These are phyloP conservation scores for Pestalotiopsis sp. DNA, from an alignment of 2,329 filamentous ascomycete species.

Conservation along the genomic window DNA sequence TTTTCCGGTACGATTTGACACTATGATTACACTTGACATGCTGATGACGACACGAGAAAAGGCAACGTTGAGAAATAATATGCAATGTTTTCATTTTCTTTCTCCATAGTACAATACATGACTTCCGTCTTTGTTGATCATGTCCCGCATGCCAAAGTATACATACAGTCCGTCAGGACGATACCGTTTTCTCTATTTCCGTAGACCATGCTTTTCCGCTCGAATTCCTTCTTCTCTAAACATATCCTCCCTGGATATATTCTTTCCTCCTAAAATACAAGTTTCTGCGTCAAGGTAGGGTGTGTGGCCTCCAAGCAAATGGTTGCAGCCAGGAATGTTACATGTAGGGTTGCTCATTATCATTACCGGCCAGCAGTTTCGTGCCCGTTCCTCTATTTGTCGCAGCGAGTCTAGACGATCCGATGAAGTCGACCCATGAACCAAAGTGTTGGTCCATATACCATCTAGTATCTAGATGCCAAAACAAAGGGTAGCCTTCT, in stretches of 20 bases:
- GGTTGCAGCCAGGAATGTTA: not conserved
- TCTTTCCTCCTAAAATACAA: not conserved
- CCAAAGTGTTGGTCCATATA: not conserved
- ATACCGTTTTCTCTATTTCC: not conserved
- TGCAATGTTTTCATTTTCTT: not conserved
- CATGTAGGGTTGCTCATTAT: conserved; percentile 1
- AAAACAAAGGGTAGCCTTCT: not conserved
- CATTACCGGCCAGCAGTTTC: conserved; percentile 8
- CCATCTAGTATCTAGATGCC: not conserved
- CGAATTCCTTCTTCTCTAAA: not conserved
- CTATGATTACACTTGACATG: too few relatives aligned
- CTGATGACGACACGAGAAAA: too few relatives aligned
- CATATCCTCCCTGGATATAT: too few relatives aligned
- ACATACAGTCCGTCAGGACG: not conserved
- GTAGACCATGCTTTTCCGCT: not conserved
- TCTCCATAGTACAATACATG: not conserved
- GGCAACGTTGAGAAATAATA: not conserved
- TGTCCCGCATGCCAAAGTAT: not conserved
- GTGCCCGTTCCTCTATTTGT: not conserved
- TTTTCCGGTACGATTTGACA: too few relatives aligned
- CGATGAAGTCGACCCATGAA: not conserved
- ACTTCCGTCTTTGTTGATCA: not conserved
- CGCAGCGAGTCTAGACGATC: not conserved
- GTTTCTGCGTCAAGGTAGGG: not conserved
- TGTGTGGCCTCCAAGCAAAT: not conserved